Evolutionary conservation across 2,329 filamentous ascomycete species (phyloP).

Genomic region (Aspergillus chevalieri): DNA sequence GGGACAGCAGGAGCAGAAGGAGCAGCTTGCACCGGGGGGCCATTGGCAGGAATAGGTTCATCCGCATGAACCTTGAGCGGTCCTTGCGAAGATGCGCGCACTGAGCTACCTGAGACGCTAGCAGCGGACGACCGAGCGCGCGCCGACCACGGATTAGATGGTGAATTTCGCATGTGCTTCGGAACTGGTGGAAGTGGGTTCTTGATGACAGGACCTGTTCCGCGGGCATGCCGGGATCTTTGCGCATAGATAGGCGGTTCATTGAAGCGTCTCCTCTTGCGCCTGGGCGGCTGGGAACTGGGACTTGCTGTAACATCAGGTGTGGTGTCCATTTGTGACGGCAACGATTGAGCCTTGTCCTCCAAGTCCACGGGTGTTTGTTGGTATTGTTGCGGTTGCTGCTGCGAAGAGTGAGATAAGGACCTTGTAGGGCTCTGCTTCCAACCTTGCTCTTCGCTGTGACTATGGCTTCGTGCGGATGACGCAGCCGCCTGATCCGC

Average conservation of each 20-base stretch:
- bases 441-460: conserved; percentile 22
- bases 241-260: conserved; percentile 50
- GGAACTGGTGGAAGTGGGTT: conserved; percentile 28
- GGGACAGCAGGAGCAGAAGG: background rate
- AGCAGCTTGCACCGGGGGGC: conserved; percentile 15
- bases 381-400: conserved; percentile 3
- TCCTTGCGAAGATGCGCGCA: conserved; percentile 11
- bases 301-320: conserved; percentile 11
- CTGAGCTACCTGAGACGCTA: conserved; percentile 8
- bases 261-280: conserved; percentile 46
- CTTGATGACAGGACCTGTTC: conserved; percentile 37
- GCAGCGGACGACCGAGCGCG: conserved; percentile 17
- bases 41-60: conserved; percentile 24
- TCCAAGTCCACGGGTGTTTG: background rate
- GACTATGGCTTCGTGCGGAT: conserved; percentile 9
- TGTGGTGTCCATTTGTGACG: conserved; percentile 21
- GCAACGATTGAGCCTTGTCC: conserved; percentile 8
- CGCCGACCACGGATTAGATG: conserved; percentile 16
- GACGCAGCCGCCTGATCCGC: conserved; percentile 16
- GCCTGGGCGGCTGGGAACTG: conserved; percentile 36
- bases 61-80: conserved; percentile 13
- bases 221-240: conserved; percentile 37
- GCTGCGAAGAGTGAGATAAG: conserved; percentile 9
- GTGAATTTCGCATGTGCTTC: conserved; percentile 23
- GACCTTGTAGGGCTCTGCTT: conserved; percentile 21